Percentiles rank a stretch among this genome's conserved stretches.
phyloP scores from a whole-genome alignment of 805 yeast genomes.

The Saturnispora sekii region DNA sequence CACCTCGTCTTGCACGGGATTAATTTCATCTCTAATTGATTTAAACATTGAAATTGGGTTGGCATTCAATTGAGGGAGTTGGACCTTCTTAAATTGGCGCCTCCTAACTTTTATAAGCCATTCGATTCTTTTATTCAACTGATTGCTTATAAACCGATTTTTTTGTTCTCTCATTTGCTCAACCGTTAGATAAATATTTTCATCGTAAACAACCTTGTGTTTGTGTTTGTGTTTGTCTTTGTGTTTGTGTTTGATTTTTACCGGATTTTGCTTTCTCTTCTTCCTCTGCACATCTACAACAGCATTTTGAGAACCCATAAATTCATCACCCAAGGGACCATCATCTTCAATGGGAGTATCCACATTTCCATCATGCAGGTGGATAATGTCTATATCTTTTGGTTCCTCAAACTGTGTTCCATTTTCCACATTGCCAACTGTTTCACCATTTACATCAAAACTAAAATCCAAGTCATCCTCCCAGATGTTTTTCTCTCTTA shows the following conservation, averaged over 20 bases:
- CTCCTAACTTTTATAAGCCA: not conserved
- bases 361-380: not conserved
- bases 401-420: not conserved
- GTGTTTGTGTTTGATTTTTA: too few relatives aligned
- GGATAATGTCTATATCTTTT: not conserved
- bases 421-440: constrained; percentile 1
- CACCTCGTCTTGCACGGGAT: not conserved
- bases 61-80: not conserved
- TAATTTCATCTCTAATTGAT: not conserved
- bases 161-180: constrained; percentile 12
- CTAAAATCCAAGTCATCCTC: constrained; percentile 11
- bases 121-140: not conserved
- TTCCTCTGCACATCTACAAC: too few relatives aligned
- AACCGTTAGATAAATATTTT: constrained; percentile 11
- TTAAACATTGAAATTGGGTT: not conserved
- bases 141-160: constrained; percentile 10
- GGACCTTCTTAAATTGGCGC: not conserved
- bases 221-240: too few relatives aligned
- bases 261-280: not conserved
- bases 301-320: not conserved
- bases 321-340: constrained; percentile 2
- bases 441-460: constrained; percentile 15
- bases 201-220: constrained; percentile 11
- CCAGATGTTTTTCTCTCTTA: constrained; percentile 1
- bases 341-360: not conserved